Evolutionary conservation across 306 rosid species (phyloP), one percentile per base, ranked within the genome.

Genomic region (Dryas alaskensis): DNA sequence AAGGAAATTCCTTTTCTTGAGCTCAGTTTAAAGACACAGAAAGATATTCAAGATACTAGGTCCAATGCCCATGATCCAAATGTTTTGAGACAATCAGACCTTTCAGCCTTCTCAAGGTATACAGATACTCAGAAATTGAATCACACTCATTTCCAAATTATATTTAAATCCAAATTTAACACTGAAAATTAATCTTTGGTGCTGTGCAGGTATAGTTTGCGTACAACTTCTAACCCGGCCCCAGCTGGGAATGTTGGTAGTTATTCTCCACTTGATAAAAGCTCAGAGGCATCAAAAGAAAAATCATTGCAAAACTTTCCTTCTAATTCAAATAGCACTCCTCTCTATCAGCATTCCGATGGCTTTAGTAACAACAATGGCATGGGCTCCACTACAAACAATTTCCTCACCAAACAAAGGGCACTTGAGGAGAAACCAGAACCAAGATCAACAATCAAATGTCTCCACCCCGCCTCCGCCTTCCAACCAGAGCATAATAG

Each of bases 51-150:
- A 62, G 84, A 87, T 81, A 70, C 80, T 40, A 80, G 65, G 49
- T 70, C 19, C 80, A 83, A 78, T 59, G 67, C 84, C 44, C 79
- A 76, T 68, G 92, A 85, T 73, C 76, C 61, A 76, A 90, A 79
- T 83, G 75, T 81, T 65, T 77, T 86, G 72, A 84, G 86, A 74
- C 87, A 81, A 71, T 86, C 87, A 51, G 80, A 79, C 71, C 82
- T 81, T 67, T 84, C 96, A 27, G 88, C 92, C 73, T 86, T 84
- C 77, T 86, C 90, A 40, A 90, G 83, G 96, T 87, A 84, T 69
- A 82, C 9, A 77, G 55, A 58, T 63, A 19, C 40, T 65, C 10
- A 11, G 46, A 77, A 78, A 55, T n/a, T 27, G 53, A 69, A 43
- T 78, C 22, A 57, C 44, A 44, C 2, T 7, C 44, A 73, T 61